Base-by-base conservation (phyloP, 306 rosid species). In the Cucurbita ficifolia region DNA sequence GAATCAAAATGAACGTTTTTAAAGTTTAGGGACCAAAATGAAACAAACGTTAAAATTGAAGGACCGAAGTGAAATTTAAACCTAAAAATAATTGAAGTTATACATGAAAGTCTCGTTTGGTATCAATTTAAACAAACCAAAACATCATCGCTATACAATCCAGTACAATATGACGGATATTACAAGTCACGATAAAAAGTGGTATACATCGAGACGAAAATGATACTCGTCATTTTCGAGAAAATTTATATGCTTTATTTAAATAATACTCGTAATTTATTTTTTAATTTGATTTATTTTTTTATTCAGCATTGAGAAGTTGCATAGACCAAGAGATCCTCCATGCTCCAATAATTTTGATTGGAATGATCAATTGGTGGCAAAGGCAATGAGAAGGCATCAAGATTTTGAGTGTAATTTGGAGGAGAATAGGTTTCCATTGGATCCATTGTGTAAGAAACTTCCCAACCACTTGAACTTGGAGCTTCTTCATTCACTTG, bases 271-370 rank as follows among this genome's bases (percentile, higher is more conserved):
- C 33, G 14, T 48, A 38, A 8, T 61, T 7, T 35, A 35, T 33
- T 29, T 35, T 17, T 0, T 7, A 0, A 8, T 5, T 43, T 5
- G 1, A 4, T 45, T 68, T 2, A 0, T 21, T 19, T 78, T 36
- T 10, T 42, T 22, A 56, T 77, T 87, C 87, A 42, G 83, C 84
- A 74, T 82, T 84, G 73, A 88, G 85, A 70, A 88, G 79, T 63
- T 88, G 90, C 87, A 88, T 86, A 7, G 94, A 81, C 94, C 94
- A 88, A 88, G 75, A 88, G 54, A 71, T 88, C 94, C 83, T 88
- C 94, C 85, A 88, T 86, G 86, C 70, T 86, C 94, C 94, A 88
- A 43, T 81, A 86, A 76, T 70, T 83, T 54, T 39, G 81, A 69
- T 79, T 83, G 38, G 80, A 64, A 61, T 60, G 36, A 29, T 73